Evolutionary conservation across 169 alveolate species (phyloP).

Genomic region (Besnoitia besnoiti): DNA sequence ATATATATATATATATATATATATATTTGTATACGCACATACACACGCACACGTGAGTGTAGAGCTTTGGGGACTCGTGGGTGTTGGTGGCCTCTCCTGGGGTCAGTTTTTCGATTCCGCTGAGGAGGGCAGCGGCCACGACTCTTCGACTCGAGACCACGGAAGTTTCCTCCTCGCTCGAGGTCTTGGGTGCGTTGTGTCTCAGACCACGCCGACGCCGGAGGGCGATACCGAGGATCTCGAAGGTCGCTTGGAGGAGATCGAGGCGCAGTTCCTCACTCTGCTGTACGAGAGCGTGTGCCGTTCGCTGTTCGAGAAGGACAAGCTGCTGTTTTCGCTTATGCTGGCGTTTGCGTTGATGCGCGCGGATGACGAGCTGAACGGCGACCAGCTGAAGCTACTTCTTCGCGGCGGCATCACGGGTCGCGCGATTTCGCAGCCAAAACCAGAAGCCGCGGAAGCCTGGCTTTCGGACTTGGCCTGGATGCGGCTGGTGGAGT

Average conservation of each 20-base stretch:
- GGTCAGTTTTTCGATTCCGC: background rate
- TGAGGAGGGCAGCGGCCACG: background rate
- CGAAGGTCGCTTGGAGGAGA: constrained; percentile 73
- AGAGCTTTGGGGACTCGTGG: background rate
- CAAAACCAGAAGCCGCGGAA: constrained; percentile 45
- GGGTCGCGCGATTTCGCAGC: constrained; percentile 12
- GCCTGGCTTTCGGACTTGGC: constrained; percentile 58
- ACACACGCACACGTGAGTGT: no score
- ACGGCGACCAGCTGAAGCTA: constrained; percentile 59
- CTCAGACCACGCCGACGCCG: constrained; percentile 63
- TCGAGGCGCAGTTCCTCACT: constrained; percentile 57
- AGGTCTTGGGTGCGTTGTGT: background rate
- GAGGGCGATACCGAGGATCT: constrained; percentile 79
- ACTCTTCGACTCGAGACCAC: background rate
- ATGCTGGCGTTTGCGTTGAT: constrained; percentile 84
- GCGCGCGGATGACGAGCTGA: constrained; percentile 77
- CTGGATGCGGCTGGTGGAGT: constrained; percentile 70
- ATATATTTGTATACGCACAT: background rate
- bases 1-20: no score
- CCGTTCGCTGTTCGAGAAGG: constrained; percentile 86
- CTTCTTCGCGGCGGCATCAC: constrained; percentile 63
- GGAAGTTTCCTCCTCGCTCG: background rate
- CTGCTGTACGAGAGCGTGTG: constrained; percentile 84
- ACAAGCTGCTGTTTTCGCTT: constrained; percentile 87
- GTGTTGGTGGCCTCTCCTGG: background rate